Base-by-base conservation (phyloP, 2,329 filamentous ascomycete species). In the Colletotrichum endophyticum region DNA sequence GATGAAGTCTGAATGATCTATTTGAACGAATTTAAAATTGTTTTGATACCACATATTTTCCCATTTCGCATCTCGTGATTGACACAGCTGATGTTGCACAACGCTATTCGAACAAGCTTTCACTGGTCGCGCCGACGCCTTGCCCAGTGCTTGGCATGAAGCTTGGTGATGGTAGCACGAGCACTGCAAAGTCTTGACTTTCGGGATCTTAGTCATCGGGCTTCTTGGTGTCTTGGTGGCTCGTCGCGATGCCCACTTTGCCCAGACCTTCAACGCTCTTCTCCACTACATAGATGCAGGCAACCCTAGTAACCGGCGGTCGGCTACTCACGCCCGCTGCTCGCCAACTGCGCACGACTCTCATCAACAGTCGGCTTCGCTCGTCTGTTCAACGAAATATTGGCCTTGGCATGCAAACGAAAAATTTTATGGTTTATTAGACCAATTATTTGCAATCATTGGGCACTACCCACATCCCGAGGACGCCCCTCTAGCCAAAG, bases 81-180 rank as follows among this genome's bases (percentile, higher is more conserved):
- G 25, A 27, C 16, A 7, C 15, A n/a, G 22, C 34, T 30, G 22
- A 25, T 22, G 66, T 63, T 39, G 61, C 30, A 56, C 57, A 27
- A 27, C 30, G 63, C 30, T 32, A 16, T 15, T 28, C 32, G 34
- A 66, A 75, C 63, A 75, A 75, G 73, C 73, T 75, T 75, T 53
- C n/a, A 53, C 11, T 13, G 11, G 44, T 36, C 53, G 62, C 27
- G 53, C 39, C 56, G 36, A 72, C 28, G 39, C 56, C n/a, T 27
- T 13, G 73, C 63, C 66, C 59, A 59, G 70, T 34, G 25, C 73
- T 75, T 72, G 73, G 73, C 73, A 39, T 19, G 70, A 75, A 75
- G 73, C 73, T 75, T 75, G 57, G 56, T 62, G 39, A 66, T 22
- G 13, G 44, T 16, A 57, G 66, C 49, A 27, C 49, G 19, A 34